phyloP scores from a whole-genome alignment of 2,329 filamentous ascomycete genomes.

The Stagonosporopsis rhizophila region DNA sequence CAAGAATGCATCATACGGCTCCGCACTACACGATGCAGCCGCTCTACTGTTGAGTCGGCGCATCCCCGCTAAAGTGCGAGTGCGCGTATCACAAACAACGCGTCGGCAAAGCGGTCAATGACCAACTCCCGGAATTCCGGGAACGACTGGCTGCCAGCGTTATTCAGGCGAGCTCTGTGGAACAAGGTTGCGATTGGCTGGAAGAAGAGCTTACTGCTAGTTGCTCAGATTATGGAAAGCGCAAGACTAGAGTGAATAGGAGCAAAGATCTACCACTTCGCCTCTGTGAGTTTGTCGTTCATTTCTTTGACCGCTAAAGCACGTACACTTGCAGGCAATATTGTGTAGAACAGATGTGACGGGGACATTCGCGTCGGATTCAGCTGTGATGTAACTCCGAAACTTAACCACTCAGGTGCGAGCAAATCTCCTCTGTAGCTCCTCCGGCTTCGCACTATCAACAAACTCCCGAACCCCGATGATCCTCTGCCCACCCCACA shows the following conservation, averaged over 20 bases:
- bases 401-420: not conserved
- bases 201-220: not conserved
- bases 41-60: slow-evolving; percentile 4
- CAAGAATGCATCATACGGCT: slow-evolving; percentile 9
- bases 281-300: not conserved
- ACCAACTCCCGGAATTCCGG: slow-evolving; percentile 13
- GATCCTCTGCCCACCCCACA: slow-evolving; percentile 31
- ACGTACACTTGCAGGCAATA: not conserved
- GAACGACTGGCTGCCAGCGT: not conserved
- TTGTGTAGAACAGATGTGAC: too few species aligned
- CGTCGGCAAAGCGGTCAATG: slow-evolving; percentile 3
- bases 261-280: not conserved
- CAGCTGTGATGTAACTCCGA: not conserved
- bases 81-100: slow-evolving; percentile 2
- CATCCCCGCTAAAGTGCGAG: slow-evolving; percentile 14
- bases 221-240: not conserved
- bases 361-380: not conserved
- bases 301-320: too few species aligned
- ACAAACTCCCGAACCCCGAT: slow-evolving; percentile 51
- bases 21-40: slow-evolving; percentile 10
- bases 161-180: slow-evolving; percentile 1
- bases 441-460: too few species aligned
- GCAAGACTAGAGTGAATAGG: not conserved
- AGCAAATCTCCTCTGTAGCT: slow-evolving; percentile 5
- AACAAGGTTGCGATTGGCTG: not conserved